These are phyloP conservation scores for Eleusine indica DNA, from an alignment of 176 grass and related monocot genomes.

Conservation along the genomic window DNA sequence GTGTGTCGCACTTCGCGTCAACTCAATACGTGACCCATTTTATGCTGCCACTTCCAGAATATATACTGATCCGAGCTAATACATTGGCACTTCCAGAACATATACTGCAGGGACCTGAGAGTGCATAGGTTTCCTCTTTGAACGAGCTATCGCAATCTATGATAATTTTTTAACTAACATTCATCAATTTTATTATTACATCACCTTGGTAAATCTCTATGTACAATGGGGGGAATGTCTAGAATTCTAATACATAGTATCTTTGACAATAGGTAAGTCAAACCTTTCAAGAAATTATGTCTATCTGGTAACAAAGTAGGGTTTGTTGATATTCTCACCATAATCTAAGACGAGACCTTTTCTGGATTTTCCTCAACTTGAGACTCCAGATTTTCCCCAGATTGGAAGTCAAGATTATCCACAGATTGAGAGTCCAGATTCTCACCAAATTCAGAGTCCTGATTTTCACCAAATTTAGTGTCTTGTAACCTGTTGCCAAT, in stretches of 20 bases:
- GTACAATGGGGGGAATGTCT: constrained; percentile 16
- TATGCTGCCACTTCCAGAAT: too few relatives aligned
- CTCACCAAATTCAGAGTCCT: constrained; percentile 16
- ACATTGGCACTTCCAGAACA: too few relatives aligned
- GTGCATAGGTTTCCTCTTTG: too few relatives aligned
- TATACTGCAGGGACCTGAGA: too few relatives aligned
- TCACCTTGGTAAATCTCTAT: constrained; percentile 23
- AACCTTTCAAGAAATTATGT: background rate
- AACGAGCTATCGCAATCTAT: background rate
- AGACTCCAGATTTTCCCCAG: constrained; percentile 53
- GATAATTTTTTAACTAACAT: background rate
- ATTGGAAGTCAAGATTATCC: constrained; percentile 38
- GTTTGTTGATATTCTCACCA: background rate
- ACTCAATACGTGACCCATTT: background rate
- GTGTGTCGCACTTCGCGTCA: background rate
- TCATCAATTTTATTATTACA: constrained; percentile 5
- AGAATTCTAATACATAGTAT: background rate
- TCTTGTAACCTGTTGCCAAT: constrained; percentile 65
- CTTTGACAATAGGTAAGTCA: background rate
- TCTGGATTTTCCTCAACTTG: constrained; percentile 57
- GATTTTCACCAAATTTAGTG: constrained; percentile 54
- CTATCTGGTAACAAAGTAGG: constrained; percentile 24
- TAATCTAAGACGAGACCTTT: constrained; percentile 44
- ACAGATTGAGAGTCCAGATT: constrained; percentile 51
- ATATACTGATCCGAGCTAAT: too few relatives aligned